A percentile compares a stretch with the other conserved stretches of the same genome.
phyloP scores from a whole-genome alignment of 169 alveolate genomes.

The Plasmodium gallinaceum region DNA sequence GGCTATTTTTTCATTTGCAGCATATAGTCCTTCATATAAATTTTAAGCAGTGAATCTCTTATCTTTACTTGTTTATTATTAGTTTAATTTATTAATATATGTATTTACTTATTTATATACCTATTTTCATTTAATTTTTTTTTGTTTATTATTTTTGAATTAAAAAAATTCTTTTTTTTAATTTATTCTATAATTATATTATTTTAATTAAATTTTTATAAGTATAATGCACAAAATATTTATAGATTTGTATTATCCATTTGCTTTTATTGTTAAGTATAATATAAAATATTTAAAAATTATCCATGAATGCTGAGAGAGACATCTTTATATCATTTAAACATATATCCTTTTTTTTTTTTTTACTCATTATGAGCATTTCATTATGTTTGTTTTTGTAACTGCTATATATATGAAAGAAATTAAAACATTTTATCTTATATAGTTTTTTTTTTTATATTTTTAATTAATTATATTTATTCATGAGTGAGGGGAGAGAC shows the following conservation, averaged over 20 bases:
- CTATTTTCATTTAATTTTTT: neutral
- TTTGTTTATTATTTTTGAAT: neutral
- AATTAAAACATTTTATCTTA: neutral
- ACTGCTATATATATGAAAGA: neutral
- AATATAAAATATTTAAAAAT: too few species aligned
- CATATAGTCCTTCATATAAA: slow-evolving; percentile 69
- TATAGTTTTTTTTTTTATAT: neutral
- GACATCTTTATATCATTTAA: slow-evolving; percentile 2
- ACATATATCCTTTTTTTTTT: neutral
- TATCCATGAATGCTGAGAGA: slow-evolving; percentile 29
- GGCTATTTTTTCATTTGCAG: slow-evolving; percentile 69
- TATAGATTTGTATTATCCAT: neutral
- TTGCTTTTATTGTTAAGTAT: too few species aligned
- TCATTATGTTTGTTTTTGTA: neutral
- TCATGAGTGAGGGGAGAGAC: too few species aligned
- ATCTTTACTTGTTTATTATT: neutral
- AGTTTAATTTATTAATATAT: slow-evolving; percentile 1
- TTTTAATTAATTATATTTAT: too few species aligned
- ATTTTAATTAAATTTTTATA: too few species aligned
- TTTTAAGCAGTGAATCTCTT: neutral
- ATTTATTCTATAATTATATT: neutral
- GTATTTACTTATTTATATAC: neutral
- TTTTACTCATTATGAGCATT: neutral
- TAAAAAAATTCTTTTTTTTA: neutral
- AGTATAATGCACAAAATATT: neutral